Evolutionary conservation across 1,284 basidiomycete species (phyloP).

Genomic region (Irpex sp.): DNA sequence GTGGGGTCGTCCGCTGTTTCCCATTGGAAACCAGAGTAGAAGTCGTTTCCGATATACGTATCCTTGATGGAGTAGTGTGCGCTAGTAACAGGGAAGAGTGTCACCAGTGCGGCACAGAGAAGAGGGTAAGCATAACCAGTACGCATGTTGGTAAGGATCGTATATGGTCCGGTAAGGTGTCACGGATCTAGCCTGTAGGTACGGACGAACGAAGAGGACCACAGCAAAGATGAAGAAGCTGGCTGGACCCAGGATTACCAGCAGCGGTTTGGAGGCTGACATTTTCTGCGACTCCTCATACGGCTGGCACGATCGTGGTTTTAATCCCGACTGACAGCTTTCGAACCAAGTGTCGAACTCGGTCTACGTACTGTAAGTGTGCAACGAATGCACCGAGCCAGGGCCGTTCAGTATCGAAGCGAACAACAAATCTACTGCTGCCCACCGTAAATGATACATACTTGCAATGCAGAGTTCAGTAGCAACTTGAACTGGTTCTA

Average conservation of each 20-base stretch:
- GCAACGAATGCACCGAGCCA: too few species aligned
- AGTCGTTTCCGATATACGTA: conserved; percentile 35
- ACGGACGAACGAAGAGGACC: conserved; percentile 25
- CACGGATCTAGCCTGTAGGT: conserved; percentile 15
- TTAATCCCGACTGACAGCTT: neutral
- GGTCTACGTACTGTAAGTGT: too few species aligned
- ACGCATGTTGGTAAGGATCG: conserved; percentile 21
- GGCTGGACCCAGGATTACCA: conserved; percentile 7
- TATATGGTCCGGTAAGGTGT: conserved; percentile 19
- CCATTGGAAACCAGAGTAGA: conserved; percentile 42
- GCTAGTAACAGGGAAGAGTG: conserved; percentile 17
- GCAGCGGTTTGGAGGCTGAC: conserved; percentile 1
- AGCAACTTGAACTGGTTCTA: too few species aligned
- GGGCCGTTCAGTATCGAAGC: too few species aligned
- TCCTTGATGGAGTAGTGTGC: conserved; percentile 28
- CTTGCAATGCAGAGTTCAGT: too few species aligned
- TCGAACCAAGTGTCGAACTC: too few species aligned
- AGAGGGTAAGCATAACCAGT: conserved; percentile 18
- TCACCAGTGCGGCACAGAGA: conserved; percentile 10
- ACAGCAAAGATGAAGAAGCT: conserved; percentile 25
- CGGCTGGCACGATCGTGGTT: neutral
- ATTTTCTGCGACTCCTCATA: neutral
- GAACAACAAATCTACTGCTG: too few species aligned
- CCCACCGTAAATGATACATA: too few species aligned
- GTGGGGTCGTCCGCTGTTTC: conserved; percentile 49